Evolutionary conservation across 192 early-diverging fungal species (phyloP).

Genomic region (Coemansia furcata): DNA sequence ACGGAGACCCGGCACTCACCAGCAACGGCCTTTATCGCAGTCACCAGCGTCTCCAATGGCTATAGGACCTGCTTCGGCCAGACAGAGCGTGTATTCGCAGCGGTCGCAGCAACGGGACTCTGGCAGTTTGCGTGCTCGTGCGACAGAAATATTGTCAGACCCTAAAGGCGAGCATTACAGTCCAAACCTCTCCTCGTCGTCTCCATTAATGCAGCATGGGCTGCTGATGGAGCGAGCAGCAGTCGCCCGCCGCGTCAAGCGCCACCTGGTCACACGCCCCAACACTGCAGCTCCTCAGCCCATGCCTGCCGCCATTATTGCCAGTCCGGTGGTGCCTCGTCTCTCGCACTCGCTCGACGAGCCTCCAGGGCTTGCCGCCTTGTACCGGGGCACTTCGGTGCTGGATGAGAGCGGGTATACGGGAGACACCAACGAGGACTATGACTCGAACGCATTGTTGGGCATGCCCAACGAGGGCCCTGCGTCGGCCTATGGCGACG

Average conservation of each 20-base stretch:
- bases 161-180: background rate
- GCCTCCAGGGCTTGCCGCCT: background rate
- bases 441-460: constrained; percentile 10
- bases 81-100: background rate
- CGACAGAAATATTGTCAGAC: constrained; percentile 12
- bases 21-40: background rate
- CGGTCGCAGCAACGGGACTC: background rate
- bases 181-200: constrained; percentile 21
- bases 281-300: background rate
- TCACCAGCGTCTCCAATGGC: background rate
- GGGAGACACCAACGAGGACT: constrained; percentile 40
- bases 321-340: background rate
- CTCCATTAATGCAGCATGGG: constrained; percentile 12
- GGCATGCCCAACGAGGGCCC: constrained; percentile 25
- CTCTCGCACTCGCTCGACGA: constrained; percentile 6
- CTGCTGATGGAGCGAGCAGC: constrained; percentile 44
- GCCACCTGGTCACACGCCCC: constrained; percentile 67
- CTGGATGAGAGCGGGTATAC: constrained; percentile 45
- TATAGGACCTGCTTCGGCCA: background rate
- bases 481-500: constrained; percentile 40
- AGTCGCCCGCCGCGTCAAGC: constrained; percentile 64
- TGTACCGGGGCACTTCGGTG: background rate
- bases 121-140: constrained; percentile 3
- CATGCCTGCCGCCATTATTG: background rate
- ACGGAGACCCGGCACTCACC: background rate